Conservation (phyloP, 257 asterid genomes). For the Linderniella brevidens region DNA sequence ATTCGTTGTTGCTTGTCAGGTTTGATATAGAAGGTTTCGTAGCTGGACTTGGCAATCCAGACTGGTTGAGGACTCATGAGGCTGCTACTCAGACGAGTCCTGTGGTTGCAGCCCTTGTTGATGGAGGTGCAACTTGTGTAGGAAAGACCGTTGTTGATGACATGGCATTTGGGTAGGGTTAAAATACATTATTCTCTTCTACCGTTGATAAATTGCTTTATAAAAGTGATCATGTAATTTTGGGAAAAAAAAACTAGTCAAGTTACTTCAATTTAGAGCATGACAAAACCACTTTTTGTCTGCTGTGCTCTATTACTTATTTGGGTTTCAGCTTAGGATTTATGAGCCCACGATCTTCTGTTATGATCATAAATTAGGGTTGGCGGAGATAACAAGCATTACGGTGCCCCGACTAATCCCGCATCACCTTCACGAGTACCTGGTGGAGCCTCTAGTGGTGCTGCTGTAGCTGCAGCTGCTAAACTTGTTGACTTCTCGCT, state of each 20-base stretch:
- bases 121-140: constrained; percentile 79
- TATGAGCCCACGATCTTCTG: no score
- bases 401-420: constrained; percentile 89
- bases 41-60: constrained; percentile 93
- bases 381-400: constrained; percentile 79
- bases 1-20: constrained; percentile 26
- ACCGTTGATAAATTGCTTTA: constrained; percentile 9
- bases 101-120: constrained; percentile 71
- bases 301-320: background rate
- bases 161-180: constrained; percentile 69
- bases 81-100: constrained; percentile 57
- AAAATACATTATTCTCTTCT: constrained; percentile 7
- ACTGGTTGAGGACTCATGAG: constrained; percentile 75
- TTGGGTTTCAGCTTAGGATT: no score
- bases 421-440: constrained; percentile 55
- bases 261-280: no score
- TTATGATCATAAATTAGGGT: constrained; percentile 23
- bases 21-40: constrained; percentile 65
- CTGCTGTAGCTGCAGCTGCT: constrained; percentile 93
- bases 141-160: constrained; percentile 87
- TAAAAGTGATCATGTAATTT: no score
- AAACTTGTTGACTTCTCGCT: constrained; percentile 78
- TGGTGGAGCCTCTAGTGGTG: constrained; percentile 99
- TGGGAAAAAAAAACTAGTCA: no score
- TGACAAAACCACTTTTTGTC: background rate